A percentile compares a stretch with the other conserved stretches of the same genome.
Evolutionary conservation across 371 early-diverging fungal species (phyloP).

Genomic region (Actinomucor elegans): DNA sequence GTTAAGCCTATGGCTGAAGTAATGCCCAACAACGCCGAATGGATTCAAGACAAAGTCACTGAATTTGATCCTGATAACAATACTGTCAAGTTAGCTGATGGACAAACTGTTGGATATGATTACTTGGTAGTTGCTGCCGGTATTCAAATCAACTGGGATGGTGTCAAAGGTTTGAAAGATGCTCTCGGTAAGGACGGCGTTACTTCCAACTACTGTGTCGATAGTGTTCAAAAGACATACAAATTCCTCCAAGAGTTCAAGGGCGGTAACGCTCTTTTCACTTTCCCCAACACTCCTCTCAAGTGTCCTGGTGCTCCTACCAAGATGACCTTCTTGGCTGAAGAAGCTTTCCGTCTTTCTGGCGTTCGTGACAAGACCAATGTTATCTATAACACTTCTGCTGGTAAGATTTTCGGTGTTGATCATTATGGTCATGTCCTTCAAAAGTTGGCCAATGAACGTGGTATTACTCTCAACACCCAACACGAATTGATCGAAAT

Average conservation of each 20-base stretch:
- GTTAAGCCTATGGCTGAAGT: constrained; percentile 66
- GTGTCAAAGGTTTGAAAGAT: constrained; percentile 74
- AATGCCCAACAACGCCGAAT: constrained; percentile 72
- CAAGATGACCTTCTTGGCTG: constrained; percentile 89
- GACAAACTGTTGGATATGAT: constrained; percentile 75
- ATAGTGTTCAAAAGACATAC: constrained; percentile 75
- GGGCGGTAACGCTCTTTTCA: constrained; percentile 87
- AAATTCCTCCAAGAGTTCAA: constrained; percentile 73
- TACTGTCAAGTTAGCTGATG: constrained; percentile 66
- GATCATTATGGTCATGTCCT: constrained; percentile 83
- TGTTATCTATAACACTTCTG: constrained; percentile 74
- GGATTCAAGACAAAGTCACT: constrained; percentile 74
- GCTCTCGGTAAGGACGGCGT: constrained; percentile 83
- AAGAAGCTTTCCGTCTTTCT: constrained; percentile 74
- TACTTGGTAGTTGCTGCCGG: constrained; percentile 89
- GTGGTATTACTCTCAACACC: constrained; percentile 70
- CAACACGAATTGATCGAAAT: constrained; percentile 75
- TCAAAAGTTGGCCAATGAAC: constrained; percentile 65
- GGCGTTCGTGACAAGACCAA: constrained; percentile 71
- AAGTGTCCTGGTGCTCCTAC: constrained; percentile 94
- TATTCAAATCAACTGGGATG: constrained; percentile 78
- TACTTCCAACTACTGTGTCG: constrained; percentile 78
- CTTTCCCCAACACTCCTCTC: constrained; percentile 87
- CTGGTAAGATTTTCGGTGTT: constrained; percentile 86
- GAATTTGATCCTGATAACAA: constrained; percentile 71